phyloP scores from a whole-genome alignment of 2,329 filamentous ascomycete species.

The Cercospora sojina region DNA sequence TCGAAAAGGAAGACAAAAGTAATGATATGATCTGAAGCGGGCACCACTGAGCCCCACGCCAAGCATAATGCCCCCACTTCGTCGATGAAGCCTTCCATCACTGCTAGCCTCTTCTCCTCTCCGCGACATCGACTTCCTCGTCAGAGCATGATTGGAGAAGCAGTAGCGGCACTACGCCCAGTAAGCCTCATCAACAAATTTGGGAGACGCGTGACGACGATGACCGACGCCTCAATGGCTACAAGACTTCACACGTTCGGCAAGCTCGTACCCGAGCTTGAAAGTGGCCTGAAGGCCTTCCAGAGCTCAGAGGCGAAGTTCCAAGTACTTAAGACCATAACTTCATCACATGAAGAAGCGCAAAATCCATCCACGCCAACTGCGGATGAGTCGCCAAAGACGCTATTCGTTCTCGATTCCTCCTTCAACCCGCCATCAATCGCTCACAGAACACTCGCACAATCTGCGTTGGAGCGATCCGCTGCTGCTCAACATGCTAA shows the following conservation, averaged over 20 bases:
- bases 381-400: conserved; percentile 37
- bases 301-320: conserved; percentile 41
- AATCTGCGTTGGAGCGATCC: conserved; percentile 50
- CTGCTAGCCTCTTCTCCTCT: background rate
- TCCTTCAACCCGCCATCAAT: conserved; percentile 65
- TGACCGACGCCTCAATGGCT: conserved; percentile 13
- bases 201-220: background rate
- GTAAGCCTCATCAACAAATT: background rate
- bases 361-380: conserved; percentile 21
- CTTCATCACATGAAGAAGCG: conserved; percentile 20
- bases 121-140: background rate
- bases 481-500: conserved; percentile 35
- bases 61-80: background rate
- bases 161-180: background rate
- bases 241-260: conserved; percentile 17
- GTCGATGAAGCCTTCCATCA: background rate
- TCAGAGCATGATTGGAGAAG: background rate
- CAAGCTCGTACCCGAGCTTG: conserved; percentile 34
- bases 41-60: background rate
- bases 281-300: conserved; percentile 46
- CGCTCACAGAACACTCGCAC: conserved; percentile 58
- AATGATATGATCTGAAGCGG: background rate
- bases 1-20: background rate
- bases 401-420: conserved; percentile 63
- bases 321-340: conserved; percentile 38